phyloP scores from a whole-genome alignment of 108 stramenopile genomes.

The Stephanodiscus minutulus region DNA sequence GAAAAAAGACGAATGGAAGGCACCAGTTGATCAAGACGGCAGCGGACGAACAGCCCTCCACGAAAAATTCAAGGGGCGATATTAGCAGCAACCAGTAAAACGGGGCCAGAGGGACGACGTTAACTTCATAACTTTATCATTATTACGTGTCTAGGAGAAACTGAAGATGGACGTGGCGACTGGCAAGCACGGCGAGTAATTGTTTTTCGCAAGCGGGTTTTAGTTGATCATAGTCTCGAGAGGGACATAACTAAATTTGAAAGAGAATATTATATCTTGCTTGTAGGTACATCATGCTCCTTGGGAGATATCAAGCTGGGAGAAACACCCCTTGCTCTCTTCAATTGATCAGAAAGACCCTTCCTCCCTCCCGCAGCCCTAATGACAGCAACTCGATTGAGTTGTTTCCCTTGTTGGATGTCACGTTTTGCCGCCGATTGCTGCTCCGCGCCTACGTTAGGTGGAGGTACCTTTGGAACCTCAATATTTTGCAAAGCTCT shows the following conservation, averaged over 20 bases:
- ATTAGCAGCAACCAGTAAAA: conserved; percentile 47
- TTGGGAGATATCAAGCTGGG: background rate
- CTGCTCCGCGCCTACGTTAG: background rate
- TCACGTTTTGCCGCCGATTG: background rate
- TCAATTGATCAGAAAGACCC: conserved; percentile 20
- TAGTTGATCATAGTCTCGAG: too few species aligned
- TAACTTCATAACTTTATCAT: too few species aligned
- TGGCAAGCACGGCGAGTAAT: too few species aligned
- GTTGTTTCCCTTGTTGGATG: conserved; percentile 11
- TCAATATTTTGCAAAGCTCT: conserved; percentile 1
- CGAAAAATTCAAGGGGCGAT: conserved; percentile 83
- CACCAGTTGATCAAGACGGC: conserved; percentile 77
- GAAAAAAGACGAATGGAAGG: conserved; percentile 76
- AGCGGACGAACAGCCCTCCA: conserved; percentile 79
- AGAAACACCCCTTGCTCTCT: conserved; percentile 18
- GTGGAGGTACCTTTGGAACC: conserved; percentile 3
- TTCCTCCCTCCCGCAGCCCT: conserved; percentile 24
- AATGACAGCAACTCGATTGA: conserved; percentile 14
- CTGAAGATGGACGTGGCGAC: too few species aligned
- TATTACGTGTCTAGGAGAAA: too few species aligned
- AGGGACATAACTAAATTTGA: background rate
- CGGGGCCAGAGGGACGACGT: background rate
- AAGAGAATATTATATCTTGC: background rate
- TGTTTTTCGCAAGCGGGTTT: too few species aligned
- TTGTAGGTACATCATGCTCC: background rate